A percentile compares a stretch with the other conserved stretches of the same genome.
Conservation (phyloP, 495 filamentous ascomycete genomes). For the Aspergillus taichungensis region DNA sequence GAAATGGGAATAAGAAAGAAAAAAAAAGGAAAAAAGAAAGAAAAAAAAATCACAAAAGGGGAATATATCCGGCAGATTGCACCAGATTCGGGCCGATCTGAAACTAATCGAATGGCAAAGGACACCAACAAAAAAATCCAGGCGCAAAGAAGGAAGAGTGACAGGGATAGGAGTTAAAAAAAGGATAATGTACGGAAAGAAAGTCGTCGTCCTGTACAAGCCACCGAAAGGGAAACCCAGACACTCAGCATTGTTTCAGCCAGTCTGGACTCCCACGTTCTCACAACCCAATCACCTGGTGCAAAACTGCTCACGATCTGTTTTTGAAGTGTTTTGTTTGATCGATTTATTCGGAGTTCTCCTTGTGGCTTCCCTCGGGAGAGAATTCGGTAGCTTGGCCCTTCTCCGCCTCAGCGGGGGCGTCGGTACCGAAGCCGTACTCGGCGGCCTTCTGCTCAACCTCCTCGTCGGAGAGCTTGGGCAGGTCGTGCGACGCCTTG, state of each 20-base stretch:
- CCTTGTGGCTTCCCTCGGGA: conserved; percentile 5
- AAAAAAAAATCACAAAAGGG: conserved; percentile 1
- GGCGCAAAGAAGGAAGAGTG: conserved; percentile 4
- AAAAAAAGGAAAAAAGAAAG: background rate
- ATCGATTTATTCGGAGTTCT: conserved; percentile 9
- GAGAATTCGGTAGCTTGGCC: conserved; percentile 6
- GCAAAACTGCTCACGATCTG: background rate
- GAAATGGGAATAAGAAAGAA: conserved; percentile 1
- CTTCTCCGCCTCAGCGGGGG: conserved; percentile 23
- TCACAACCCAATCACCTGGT: too few relatives aligned
- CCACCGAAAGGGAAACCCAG: too few relatives aligned
- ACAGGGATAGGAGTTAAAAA: too few relatives aligned
- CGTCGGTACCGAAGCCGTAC: conserved; percentile 46
- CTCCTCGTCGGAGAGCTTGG: conserved; percentile 52
- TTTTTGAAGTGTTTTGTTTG: background rate
- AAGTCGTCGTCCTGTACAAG: too few relatives aligned
- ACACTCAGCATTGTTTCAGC: too few relatives aligned
- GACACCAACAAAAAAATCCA: conserved; percentile 2
- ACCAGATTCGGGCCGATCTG: too few relatives aligned
- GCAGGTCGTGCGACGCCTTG: conserved; percentile 58
- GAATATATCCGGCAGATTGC: conserved; percentile 2
- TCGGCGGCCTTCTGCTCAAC: conserved; percentile 52
- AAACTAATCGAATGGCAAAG: background rate
- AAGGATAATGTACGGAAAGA: too few relatives aligned
- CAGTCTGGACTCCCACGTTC: too few relatives aligned